Percentiles rank a stretch among this genome's conserved stretches.
These are phyloP conservation scores for Eimeria brunetti DNA, from an alignment of 169 alveolate genomes.

Conservation along the genomic window DNA sequence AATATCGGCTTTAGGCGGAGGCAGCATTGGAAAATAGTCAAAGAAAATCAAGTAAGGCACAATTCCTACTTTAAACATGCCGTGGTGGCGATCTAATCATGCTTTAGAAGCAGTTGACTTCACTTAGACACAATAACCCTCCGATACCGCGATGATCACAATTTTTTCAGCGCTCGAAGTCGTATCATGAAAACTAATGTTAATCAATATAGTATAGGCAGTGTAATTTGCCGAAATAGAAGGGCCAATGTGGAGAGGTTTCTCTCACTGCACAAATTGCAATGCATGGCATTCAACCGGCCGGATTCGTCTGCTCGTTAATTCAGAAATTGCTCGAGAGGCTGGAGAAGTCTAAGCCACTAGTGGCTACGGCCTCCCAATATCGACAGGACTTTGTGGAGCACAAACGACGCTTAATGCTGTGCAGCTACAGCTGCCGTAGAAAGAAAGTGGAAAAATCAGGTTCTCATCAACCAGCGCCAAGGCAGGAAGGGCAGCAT, in stretches of 20 bases:
- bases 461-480: neutral
- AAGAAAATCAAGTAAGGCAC: constrained; percentile 60
- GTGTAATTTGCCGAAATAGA: neutral
- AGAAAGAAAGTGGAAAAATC: neutral
- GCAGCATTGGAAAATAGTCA: constrained; percentile 67
- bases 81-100: neutral
- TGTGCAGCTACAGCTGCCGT: constrained; percentile 71
- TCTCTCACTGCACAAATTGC: too few relatives aligned
- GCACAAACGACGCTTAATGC: constrained; percentile 70
- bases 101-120: neutral
- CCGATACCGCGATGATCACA: neutral
- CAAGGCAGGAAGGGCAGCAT: neutral
- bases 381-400: constrained; percentile 49
- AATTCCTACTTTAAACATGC: neutral
- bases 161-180: neutral
- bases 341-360: constrained; percentile 49
- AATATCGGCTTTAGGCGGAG: constrained; percentile 36
- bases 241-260: neutral
- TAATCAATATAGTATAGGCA: neutral
- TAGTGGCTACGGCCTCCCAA: constrained; percentile 51
- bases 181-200: neutral
- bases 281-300: neutral
- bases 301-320: neutral
- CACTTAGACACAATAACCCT: too few relatives aligned
- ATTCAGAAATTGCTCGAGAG: constrained; percentile 51